A percentile compares a stretch with the other conserved stretches of the same genome.
These are phyloP conservation scores for Stachybotrys chlorohalonatus DNA, from an alignment of 2,329 filamentous ascomycete genomes.

Conservation along the genomic window DNA sequence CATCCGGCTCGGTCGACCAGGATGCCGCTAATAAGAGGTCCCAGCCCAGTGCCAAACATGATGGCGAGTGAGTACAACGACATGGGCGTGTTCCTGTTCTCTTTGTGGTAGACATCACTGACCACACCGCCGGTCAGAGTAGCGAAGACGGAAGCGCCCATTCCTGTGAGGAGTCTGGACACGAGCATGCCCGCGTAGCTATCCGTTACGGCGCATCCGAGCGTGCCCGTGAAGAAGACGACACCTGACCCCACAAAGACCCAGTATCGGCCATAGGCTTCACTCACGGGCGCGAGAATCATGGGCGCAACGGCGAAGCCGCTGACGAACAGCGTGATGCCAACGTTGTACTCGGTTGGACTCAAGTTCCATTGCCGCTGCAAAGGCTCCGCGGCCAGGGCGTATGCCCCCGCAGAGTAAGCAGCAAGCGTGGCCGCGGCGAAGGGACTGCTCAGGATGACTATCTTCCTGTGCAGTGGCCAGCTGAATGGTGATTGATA, in stretches of 20 bases:
- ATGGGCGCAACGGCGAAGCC: constrained; percentile 61
- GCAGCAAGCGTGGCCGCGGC: constrained; percentile 50
- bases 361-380: constrained; percentile 47
- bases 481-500: constrained; percentile 2
- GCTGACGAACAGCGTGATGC: constrained; percentile 54
- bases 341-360: constrained; percentile 44
- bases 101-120: constrained; percentile 54
- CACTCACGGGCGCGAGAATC: constrained; percentile 58
- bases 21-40: constrained; percentile 49
- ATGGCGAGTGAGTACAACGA: constrained; percentile 54
- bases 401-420: constrained; percentile 56
- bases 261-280: constrained; percentile 38
- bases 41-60: constrained; percentile 53
- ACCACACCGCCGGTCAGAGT: constrained; percentile 54
- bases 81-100: constrained; percentile 61
- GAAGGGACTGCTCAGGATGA: constrained; percentile 12
- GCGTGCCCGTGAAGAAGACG: constrained; percentile 22
- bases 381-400: constrained; percentile 46
- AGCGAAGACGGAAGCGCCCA: constrained; percentile 42
- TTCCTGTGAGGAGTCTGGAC: constrained; percentile 52
- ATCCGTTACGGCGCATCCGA: constrained; percentile 51
- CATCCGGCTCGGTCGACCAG: constrained; percentile 49
- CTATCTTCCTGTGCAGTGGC: constrained; percentile 8
- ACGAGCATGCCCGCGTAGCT: constrained; percentile 54
- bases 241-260: constrained; percentile 19